Conservation (phyloP, 106 monocot genomes). For the Platanthera zijinensis region DNA sequence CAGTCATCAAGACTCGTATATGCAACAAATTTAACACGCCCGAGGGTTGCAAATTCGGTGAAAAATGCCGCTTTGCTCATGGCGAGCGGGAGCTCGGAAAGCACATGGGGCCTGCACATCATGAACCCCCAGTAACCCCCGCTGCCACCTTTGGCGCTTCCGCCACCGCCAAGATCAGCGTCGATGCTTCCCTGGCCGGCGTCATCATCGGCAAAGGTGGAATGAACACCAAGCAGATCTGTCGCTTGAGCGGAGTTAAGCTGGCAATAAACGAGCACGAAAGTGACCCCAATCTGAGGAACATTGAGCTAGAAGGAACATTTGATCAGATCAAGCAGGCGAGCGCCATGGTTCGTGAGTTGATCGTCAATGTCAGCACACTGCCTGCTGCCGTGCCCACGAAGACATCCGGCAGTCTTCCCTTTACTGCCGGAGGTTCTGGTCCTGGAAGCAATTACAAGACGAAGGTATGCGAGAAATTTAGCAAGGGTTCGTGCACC, state of each 20-base stretch:
- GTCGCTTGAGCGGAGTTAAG: constrained; percentile 52
- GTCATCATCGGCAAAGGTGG: constrained; percentile 83
- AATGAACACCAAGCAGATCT: constrained; percentile 65
- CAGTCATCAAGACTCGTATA: constrained; percentile 20
- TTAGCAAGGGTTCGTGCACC: constrained; percentile 54
- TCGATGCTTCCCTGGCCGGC: constrained; percentile 74
- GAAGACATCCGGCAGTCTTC: not conserved
- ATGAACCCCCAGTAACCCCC: constrained; percentile 4
- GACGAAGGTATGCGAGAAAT: constrained; percentile 74
- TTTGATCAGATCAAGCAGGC: constrained; percentile 79
- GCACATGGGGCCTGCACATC: constrained; percentile 12
- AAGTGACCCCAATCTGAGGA: constrained; percentile 49
- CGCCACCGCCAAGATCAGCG: constrained; percentile 75
- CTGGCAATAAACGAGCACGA: constrained; percentile 65
- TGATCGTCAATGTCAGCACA: constrained; percentile 44
- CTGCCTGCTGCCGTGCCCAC: not conserved
- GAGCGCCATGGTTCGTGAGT: constrained; percentile 48
- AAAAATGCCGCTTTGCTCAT: constrained; percentile 46
- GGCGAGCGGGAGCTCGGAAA: constrained; percentile 37
- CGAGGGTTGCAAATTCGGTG: constrained; percentile 48
- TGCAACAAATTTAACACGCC: constrained; percentile 38
- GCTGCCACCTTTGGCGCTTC: constrained; percentile 51
- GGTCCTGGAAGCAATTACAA: constrained; percentile 32
- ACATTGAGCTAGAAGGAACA: constrained; percentile 70
- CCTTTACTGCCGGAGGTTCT: not conserved